A percentile compares a stretch with the other conserved stretches of the same genome.
Conservation (phyloP, 192 early-diverging fungal species). For the Coemansia sp. region DNA sequence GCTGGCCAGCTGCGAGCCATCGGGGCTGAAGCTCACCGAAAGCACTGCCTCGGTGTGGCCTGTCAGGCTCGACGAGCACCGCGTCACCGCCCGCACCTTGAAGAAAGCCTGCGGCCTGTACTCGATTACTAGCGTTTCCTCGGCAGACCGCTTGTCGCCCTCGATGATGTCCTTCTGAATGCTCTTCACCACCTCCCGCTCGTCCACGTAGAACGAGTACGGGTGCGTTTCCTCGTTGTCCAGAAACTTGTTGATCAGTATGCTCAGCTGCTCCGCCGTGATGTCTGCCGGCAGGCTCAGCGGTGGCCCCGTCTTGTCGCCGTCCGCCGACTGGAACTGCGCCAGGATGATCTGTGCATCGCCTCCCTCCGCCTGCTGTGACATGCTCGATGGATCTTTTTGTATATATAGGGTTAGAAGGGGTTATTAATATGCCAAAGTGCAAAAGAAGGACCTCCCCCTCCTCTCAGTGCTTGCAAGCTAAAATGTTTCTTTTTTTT, state of each 20-base stretch:
- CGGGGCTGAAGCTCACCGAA: slow-evolving; percentile 85
- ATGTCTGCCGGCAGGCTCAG: slow-evolving; percentile 84
- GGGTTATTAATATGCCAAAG: neutral
- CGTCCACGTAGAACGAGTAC: slow-evolving; percentile 91
- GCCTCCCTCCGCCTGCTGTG: slow-evolving; percentile 2
- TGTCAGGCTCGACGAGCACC: slow-evolving; percentile 86
- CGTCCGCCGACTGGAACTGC: slow-evolving; percentile 80
- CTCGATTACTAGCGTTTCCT: slow-evolving; percentile 87
- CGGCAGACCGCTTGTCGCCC: slow-evolving; percentile 75
- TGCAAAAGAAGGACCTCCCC: neutral
- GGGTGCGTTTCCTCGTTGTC: slow-evolving; percentile 82
- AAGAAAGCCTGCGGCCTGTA: slow-evolving; percentile 97
- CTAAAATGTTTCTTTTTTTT: neutral
- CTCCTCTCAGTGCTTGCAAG: too few relatives aligned
- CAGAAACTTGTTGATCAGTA: slow-evolving; percentile 91
- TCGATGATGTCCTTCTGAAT: slow-evolving; percentile 82
- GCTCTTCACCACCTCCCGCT: slow-evolving; percentile 75
- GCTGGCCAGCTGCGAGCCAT: slow-evolving; percentile 88
- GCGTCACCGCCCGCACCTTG: slow-evolving; percentile 86
- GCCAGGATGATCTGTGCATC: slow-evolving; percentile 25
- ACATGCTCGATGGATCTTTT: neutral
- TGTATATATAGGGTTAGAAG: neutral
- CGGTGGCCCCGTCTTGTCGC: slow-evolving; percentile 80
- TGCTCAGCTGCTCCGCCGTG: slow-evolving; percentile 80
- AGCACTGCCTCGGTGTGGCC: slow-evolving; percentile 96